phyloP scores from a whole-genome alignment of 2,329 filamentous ascomycete genomes.

The Pseudogymnoascus verrucosus region DNA sequence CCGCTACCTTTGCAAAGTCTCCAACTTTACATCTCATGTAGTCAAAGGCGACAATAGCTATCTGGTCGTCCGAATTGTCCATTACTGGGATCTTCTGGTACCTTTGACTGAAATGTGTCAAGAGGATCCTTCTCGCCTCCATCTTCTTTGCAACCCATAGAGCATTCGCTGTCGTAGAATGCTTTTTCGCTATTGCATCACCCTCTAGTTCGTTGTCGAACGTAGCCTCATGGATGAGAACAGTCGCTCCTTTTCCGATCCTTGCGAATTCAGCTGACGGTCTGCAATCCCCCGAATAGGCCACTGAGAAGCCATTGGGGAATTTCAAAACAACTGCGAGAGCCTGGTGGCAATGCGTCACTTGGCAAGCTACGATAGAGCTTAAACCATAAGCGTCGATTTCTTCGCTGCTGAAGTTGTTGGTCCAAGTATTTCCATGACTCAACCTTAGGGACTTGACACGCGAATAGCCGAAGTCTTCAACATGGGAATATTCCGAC shows the following conservation, averaged over 20 bases:
- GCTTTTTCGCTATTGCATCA: conserved; percentile 81
- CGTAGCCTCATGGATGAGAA: conserved; percentile 92
- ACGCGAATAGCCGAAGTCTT: conserved; percentile 64
- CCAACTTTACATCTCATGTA: conserved; percentile 67
- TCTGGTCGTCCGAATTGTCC: conserved; percentile 42
- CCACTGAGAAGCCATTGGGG: conserved; percentile 71
- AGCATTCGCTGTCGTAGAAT: conserved; percentile 82
- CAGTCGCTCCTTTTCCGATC: conserved; percentile 66
- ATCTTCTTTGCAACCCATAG: conserved; percentile 69
- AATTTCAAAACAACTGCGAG: conserved; percentile 73
- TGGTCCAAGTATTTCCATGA: conserved; percentile 20
- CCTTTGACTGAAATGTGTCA: conserved; percentile 93
- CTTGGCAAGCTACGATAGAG: conserved; percentile 57
- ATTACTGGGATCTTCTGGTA: conserved; percentile 48
- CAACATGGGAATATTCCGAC: conserved; percentile 68
- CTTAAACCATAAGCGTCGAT: conserved; percentile 52
- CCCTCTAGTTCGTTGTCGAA: conserved; percentile 77
- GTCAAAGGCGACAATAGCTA: conserved; percentile 68
- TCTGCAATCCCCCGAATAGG: conserved; percentile 90
- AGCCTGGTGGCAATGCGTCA: conserved; percentile 73
- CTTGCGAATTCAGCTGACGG: conserved; percentile 62
- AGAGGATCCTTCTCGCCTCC: conserved; percentile 68
- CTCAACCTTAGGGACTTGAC: conserved; percentile 20
- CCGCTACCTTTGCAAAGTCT: conserved; percentile 59
- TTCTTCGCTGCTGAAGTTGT: conserved; percentile 31